Base-by-base conservation (phyloP, 2,329 filamentous ascomycete species). In the Colletotrichum ledebouriae region DNA sequence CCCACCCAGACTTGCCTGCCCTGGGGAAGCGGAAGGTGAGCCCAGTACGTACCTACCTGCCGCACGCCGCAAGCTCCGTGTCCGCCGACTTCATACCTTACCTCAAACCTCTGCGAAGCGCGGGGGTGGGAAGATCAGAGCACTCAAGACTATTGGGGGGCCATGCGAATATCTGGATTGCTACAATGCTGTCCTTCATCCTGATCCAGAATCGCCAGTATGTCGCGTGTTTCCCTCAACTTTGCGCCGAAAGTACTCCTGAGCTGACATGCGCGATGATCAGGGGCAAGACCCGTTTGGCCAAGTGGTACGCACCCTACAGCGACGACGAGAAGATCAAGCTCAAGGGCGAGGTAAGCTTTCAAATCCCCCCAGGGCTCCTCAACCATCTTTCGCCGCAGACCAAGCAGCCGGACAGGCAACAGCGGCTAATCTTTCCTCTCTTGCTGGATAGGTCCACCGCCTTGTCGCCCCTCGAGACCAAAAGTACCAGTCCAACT, bases 401-500 rank as follows among this genome's bases (percentile, higher is more conserved):
- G 55, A 34, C 42, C 11, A 17, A 17, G 20, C 20, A 15, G 13
- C 6, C 29, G 29, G 29, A 9, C 29, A 29, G 29, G 22, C 11
- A 15, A 58, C 11, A 33, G 15, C 42, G 20, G 42, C 55, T 63
- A 49, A 56, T 9, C 33, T 42, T 42, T 62, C 65, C 53, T 55
- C 42, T 63, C 67, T 56, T 55, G 17, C 29, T 42, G 17, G n/a
- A 56, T 74, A 94, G 91, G 93, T 98, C 75, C 96, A 99, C 86
- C 94, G 96, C 71, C 94, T 99, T 73, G 95, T 99, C 70, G 96
- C 96, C 0, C 96, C 96, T 6, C 93, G 96, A 77, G 96, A 99
- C 82, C 96, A 99, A 79, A 99, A 99, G 79, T 97, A 99, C 85
- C 96, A 99, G 80, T 97, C 94, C 83, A 99, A 99, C 84, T 99